These are phyloP conservation scores for Ananas comosus DNA, from an alignment of 176 grass and related monocot genomes.

Conservation along the genomic window DNA sequence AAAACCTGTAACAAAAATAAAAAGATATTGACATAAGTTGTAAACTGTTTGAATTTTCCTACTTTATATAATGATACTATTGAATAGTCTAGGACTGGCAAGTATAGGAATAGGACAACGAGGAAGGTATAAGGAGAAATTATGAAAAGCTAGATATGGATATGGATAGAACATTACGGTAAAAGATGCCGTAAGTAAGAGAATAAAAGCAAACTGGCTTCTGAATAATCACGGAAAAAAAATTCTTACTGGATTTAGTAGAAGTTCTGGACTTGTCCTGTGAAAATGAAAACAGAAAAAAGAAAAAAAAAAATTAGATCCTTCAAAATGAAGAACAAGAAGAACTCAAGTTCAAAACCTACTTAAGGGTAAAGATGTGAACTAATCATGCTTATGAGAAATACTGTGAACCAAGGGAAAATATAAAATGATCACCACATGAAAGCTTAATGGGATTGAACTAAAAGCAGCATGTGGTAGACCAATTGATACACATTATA, in stretches of 20 bases:
- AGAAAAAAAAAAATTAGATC: constrained; percentile 20
- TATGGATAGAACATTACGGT: background rate
- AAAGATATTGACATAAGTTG: background rate
- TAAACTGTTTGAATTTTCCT: background rate
- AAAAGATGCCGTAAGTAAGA: background rate
- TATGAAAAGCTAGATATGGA: background rate
- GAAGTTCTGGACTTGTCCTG: constrained; percentile 74
- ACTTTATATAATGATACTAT: background rate
- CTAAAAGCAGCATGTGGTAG: background rate
- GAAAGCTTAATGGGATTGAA: background rate
- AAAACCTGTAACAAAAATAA: constrained; percentile 46
- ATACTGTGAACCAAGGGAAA: too few species aligned
- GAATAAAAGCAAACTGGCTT: constrained; percentile 3
- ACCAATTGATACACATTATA: background rate
- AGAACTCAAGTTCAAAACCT: background rate
- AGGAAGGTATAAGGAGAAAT: background rate
- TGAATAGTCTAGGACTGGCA: background rate
- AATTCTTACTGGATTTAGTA: constrained; percentile 64
- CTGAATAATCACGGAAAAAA: constrained; percentile 18
- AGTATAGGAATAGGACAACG: background rate
- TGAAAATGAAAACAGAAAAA: constrained; percentile 15
- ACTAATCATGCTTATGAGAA: background rate
- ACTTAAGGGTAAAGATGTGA: background rate
- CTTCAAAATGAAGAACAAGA: background rate
- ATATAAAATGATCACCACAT: background rate